Evolutionary conservation across 148 eudicot genomes (phyloP).

Genomic region (Rhododendron williamsianum): DNA sequence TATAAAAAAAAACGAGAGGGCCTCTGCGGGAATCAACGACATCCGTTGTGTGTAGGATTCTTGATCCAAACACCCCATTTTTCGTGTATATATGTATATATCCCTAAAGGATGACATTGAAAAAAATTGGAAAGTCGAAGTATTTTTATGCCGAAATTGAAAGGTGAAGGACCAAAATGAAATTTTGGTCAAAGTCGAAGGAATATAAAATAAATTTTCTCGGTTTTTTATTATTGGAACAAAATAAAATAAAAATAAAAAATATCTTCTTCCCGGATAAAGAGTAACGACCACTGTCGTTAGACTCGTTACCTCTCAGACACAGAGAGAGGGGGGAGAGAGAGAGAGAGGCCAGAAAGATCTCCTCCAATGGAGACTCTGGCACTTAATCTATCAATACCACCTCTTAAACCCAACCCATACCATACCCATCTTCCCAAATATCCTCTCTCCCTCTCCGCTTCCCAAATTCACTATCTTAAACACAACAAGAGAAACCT

Average conservation of each 20-base stretch:
- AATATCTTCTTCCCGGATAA: neutral
- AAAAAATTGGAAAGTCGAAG: no score
- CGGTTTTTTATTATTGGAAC: neutral
- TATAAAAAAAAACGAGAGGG: no score
- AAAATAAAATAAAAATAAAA: neutral
- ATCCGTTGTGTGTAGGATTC: no score
- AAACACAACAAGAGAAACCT: conserved; percentile 15
- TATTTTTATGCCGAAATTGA: no score
- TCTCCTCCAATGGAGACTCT: conserved; percentile 25
- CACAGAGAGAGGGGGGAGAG: neutral
- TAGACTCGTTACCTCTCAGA: neutral
- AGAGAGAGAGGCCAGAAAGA: neutral
- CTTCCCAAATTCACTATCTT: conserved; percentile 14
- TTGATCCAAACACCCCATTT: no score
- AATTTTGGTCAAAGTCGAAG: no score
- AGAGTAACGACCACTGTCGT: neutral
- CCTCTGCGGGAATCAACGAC: no score
- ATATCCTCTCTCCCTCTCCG: conserved; percentile 16
- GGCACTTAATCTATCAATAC: conserved; percentile 5
- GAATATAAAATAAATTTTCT: no score
- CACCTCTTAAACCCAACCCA: conserved; percentile 7
- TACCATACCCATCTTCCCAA: conserved; percentile 26
- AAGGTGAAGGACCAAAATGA: no score
- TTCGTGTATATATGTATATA: no score
- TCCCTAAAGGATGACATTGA: no score